A percentile compares a stretch with the other conserved stretches of the same genome.
Conservation (phyloP, 78 protist genomes). For the Creolimax fragrantissima region DNA sequence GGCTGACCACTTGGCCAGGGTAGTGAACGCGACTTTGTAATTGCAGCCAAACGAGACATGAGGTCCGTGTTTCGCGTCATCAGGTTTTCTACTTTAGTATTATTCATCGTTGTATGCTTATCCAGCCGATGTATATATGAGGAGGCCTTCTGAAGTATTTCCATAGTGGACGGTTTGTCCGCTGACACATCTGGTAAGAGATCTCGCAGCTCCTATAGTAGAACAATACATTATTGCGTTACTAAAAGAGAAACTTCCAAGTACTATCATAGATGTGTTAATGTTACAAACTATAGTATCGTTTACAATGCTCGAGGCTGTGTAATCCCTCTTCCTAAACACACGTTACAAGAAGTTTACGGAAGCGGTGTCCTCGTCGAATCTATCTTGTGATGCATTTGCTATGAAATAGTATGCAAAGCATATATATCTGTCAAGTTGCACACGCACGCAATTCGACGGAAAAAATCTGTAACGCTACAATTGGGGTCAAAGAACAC, state of each 20-base stretch:
- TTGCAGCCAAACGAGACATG: neutral
- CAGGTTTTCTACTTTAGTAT: neutral
- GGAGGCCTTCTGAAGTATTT: neutral
- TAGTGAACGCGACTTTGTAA: neutral
- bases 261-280: neutral
- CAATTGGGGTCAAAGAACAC: too few species aligned
- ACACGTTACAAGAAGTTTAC: neutral
- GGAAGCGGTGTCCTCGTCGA: too few species aligned
- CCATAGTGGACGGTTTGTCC: slow-evolving; percentile 20
- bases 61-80: neutral
- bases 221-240: neutral
- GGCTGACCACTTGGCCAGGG: neutral
- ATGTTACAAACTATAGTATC: neutral
- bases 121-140: slow-evolving; percentile 1
- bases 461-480: too few species aligned
- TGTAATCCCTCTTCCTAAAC: neutral
- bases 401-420: too few species aligned
- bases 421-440: too few species aligned
- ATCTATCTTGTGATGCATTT: too few species aligned
- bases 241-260: neutral
- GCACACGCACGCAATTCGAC: too few species aligned
- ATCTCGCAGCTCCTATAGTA: neutral
- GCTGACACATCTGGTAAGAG: neutral
- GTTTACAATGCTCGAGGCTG: neutral
- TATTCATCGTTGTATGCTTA: neutral